These are phyloP conservation scores for Melampsora americana DNA, from an alignment of 1,284 basidiomycete genomes.

Conservation along the genomic window DNA sequence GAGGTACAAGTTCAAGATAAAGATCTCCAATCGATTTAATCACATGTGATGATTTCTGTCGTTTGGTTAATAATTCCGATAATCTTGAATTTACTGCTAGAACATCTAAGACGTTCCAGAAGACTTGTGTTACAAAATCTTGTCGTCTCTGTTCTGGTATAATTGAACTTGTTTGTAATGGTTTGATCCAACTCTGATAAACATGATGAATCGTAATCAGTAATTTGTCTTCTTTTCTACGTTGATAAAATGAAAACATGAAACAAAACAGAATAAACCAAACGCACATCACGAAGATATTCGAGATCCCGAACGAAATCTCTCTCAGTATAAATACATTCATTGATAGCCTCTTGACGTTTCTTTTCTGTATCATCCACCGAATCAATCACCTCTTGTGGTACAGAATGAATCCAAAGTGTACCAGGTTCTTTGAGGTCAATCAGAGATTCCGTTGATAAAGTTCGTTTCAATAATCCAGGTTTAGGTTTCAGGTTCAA, in stretches of 20 bases:
- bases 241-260: too few species aligned
- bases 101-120: conserved; percentile 97
- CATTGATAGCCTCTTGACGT: conserved; percentile 97
- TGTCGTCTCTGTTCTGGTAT: conserved; percentile 73
- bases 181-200: conserved; percentile 77
- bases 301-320: conserved; percentile 98
- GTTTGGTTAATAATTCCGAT: conserved; percentile 86
- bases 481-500: conserved; percentile 65
- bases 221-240: neutral
- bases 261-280: too few species aligned
- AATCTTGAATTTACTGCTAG: conserved; percentile 83
- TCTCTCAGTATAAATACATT: conserved; percentile 96
- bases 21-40: conserved; percentile 91
- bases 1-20: conserved; percentile 78
- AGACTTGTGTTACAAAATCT: conserved; percentile 88
- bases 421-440: conserved; percentile 85
- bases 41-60: conserved; percentile 89
- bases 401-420: conserved; percentile 96
- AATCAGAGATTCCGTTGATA: conserved; percentile 75
- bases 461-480: conserved; percentile 65
- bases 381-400: conserved; percentile 85
- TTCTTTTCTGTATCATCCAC: conserved; percentile 91
- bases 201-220: neutral
- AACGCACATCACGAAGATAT: conserved; percentile 87
- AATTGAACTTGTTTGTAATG: conserved; percentile 69